These are phyloP conservation scores for Aureobasidium sp. DNA, from an alignment of 2,329 filamentous ascomycete species.

Conservation along the genomic window DNA sequence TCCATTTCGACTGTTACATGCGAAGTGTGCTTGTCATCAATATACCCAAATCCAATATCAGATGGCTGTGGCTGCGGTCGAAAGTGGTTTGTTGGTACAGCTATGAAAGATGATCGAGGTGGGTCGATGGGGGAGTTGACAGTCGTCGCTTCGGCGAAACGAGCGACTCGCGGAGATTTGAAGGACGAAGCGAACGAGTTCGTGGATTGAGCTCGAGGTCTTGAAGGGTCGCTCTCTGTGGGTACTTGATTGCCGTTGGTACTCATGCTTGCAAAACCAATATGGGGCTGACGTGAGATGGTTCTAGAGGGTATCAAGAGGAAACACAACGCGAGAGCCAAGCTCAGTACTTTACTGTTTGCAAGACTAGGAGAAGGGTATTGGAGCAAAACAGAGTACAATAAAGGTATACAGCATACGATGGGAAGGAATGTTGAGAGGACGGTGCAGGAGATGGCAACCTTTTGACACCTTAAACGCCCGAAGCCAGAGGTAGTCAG, in stretches of 20 bases:
- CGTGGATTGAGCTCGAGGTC: constrained; percentile 28
- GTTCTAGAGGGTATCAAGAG: constrained; percentile 1
- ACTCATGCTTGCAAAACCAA: constrained; percentile 14
- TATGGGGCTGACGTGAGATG: constrained; percentile 18
- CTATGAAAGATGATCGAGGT: constrained; percentile 52
- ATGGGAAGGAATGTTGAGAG: not conserved
- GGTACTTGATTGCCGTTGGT: constrained; percentile 11
- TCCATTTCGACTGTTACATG: constrained; percentile 45
- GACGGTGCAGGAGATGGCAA: constrained; percentile 6
- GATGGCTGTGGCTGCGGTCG: constrained; percentile 63
- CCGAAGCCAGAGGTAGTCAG: constrained; percentile 1
- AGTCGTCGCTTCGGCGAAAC: constrained; percentile 74
- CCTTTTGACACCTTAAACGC: constrained; percentile 13
- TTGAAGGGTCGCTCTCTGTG: constrained; percentile 15
- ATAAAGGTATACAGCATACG: not conserved
- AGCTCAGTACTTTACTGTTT: constrained; percentile 5
- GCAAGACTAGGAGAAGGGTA: not conserved
- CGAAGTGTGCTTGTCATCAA: constrained; percentile 53
- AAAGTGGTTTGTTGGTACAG: constrained; percentile 46
- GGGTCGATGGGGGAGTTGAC: constrained; percentile 68
- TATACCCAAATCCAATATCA: constrained; percentile 90
- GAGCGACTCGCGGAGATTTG: constrained; percentile 65
- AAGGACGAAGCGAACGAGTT: constrained; percentile 34
- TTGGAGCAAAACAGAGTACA: not conserved
- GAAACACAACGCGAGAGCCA: not conserved